Conservation (phyloP, 495 filamentous ascomycete genomes). For the Hyphodiscus hymeniophilus region DNA sequence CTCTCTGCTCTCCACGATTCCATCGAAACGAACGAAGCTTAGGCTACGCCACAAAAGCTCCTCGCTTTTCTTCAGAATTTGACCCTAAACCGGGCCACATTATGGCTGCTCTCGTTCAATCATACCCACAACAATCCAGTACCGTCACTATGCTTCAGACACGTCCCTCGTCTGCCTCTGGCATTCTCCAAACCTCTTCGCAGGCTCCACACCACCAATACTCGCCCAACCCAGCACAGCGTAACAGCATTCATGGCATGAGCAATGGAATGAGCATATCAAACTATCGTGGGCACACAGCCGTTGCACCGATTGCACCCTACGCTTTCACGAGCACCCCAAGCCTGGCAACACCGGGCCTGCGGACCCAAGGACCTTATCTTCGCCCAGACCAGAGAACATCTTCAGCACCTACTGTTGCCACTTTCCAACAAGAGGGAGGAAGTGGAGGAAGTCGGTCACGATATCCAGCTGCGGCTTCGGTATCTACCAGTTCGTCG, state of each 20-base stretch:
- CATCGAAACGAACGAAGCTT: constrained; percentile 11
- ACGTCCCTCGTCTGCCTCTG: constrained; percentile 63
- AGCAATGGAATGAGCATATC: constrained; percentile 41
- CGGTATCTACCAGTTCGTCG: constrained; percentile 50
- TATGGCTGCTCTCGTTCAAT: constrained; percentile 91
- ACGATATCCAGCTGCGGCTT: constrained; percentile 52
- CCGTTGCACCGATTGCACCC: constrained; percentile 62
- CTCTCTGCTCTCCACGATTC: background rate
- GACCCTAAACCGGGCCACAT: constrained; percentile 20
- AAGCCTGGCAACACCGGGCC: constrained; percentile 47
- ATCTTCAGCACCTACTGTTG: constrained; percentile 52
- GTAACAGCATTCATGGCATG: constrained; percentile 54
- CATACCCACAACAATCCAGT: constrained; percentile 73
- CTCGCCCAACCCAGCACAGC: constrained; percentile 42
- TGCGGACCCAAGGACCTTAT: constrained; percentile 50
- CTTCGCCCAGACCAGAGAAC: constrained; percentile 60
- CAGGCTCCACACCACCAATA: constrained; percentile 50
- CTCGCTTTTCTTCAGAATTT: background rate
- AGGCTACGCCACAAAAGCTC: background rate
- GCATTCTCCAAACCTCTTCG: constrained; percentile 46
- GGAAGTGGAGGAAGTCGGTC: constrained; percentile 38
- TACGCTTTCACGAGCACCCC: constrained; percentile 82
- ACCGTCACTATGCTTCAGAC: constrained; percentile 78
- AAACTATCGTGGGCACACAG: constrained; percentile 61
- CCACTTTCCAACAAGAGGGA: constrained; percentile 34